Conservation (phyloP, 2,329 filamentous ascomycete species). For the Cryphonectria naterciae region DNA sequence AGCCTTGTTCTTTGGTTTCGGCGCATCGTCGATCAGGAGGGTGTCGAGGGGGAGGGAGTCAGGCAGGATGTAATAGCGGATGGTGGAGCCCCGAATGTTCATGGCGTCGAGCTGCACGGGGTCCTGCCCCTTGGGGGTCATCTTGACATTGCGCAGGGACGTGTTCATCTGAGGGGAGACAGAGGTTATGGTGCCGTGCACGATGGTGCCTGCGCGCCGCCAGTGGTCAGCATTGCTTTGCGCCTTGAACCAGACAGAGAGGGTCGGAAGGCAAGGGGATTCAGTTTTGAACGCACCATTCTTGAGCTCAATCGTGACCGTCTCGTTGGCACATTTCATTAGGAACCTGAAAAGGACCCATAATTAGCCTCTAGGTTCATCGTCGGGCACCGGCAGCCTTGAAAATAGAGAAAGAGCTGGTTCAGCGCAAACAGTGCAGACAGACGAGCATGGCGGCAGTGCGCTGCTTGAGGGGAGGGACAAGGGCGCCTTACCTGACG, state of each 20-base stretch:
- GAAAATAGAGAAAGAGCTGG: constrained; percentile 39
- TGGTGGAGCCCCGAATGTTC: constrained; percentile 94
- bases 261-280: constrained; percentile 10
- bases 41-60: constrained; percentile 95
- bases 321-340: constrained; percentile 99
- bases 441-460: constrained; percentile 27
- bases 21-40: constrained; percentile 91
- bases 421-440: constrained; percentile 30
- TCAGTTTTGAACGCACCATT: constrained; percentile 67
- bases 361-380: constrained; percentile 38
- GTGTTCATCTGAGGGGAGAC: constrained; percentile 99
- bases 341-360: constrained; percentile 70
- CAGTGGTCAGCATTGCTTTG: neutral
- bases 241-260: neutral
- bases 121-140: constrained; percentile 88
- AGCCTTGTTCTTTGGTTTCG: constrained; percentile 99
- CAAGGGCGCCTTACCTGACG: constrained; percentile 73
- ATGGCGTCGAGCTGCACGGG: constrained; percentile 90
- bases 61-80: constrained; percentile 95
- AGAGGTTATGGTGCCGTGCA: constrained; percentile 95
- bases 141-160: constrained; percentile 91
- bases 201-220: constrained; percentile 73
- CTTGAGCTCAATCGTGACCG: constrained; percentile 97
- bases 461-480: constrained; percentile 25
- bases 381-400: constrained; percentile 24